These are phyloP conservation scores for Fraxinus dipetala DNA, from an alignment of 305 asterid genomes.

Conservation along the genomic window DNA sequence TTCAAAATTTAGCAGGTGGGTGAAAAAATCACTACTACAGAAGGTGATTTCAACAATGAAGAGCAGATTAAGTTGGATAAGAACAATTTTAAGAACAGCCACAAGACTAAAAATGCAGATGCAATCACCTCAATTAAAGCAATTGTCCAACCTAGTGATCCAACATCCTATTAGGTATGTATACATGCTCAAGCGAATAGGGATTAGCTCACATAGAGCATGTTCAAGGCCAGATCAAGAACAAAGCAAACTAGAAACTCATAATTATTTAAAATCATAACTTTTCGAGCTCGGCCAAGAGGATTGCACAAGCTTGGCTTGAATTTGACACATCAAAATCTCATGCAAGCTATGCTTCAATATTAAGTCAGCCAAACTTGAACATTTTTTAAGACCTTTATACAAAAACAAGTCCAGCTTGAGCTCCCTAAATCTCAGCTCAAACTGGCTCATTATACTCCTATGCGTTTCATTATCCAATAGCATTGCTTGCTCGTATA, in stretches of 20 bases:
- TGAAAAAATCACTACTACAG: constrained; percentile 11
- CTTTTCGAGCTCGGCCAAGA: not conserved
- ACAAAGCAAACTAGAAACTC: not conserved
- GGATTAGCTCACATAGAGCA: not conserved
- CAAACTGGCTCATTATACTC: not conserved
- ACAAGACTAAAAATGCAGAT: not conserved
- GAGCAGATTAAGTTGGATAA: not conserved
- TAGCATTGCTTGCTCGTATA: not conserved
- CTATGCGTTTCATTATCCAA: not conserved
- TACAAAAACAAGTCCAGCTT: not conserved
- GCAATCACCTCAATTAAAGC: not conserved
- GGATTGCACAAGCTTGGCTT: not conserved
- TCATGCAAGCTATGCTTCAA: not conserved
- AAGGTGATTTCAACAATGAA: not conserved
- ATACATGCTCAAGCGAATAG: not conserved
- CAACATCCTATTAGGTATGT: not conserved
- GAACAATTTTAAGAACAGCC: not conserved
- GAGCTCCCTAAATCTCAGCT: not conserved
- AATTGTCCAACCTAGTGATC: not conserved
- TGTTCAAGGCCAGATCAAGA: not conserved
- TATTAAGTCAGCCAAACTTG: not conserved
- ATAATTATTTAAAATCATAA: not conserved
- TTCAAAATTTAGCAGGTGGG: constrained; percentile 13
- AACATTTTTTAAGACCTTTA: not conserved
- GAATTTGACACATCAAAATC: not conserved